Evolutionary conservation across 148 eudicot species (phyloP), one percentile per base, ranked within the genome.

Genomic region (Spergularia marina): DNA sequence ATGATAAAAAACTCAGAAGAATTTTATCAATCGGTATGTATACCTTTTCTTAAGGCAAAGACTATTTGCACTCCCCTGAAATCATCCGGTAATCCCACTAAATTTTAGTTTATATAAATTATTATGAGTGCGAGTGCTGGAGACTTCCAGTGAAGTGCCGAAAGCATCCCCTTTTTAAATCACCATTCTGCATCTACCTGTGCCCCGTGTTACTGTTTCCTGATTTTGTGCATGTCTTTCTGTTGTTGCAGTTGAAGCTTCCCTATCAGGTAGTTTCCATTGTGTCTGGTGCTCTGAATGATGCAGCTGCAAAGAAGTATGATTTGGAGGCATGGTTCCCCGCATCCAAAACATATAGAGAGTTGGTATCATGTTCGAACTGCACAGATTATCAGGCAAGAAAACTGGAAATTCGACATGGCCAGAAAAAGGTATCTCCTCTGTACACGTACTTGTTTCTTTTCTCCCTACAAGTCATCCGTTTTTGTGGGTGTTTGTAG

Each of bases 241-340:
- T 16, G 73, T 20, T 59, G 23, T 83, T 79, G 82, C 92, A 94
- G 98, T 86, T 94, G 74, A 87, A 90, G 12, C 65, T 94, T 71
- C 98, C 98, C 4, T 91, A 91, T 78, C 98, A 82, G 72, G 78
- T 94, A 39, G 98, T 91, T 57, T 61, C 94, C n/a, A 94, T 94
- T 69, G 98, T 94, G 68, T 89, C 96, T 72, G 98, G 98, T 71
- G 98, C 97, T 61, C 74, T 94, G 77, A 91, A 94, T 67, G 96
- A 94, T 70, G 98, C 97, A 58, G 98, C 98, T 59, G 98, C 98
- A 7, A 94, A 94, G 83, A 94, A 94, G 85, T 89, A 85, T 72
- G 98, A 94, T 81, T 82, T 94, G 85, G 98, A 94, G 80, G 97
- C 87, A 8, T 94, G 98, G 98, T 94, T 89, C 53, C 98, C 98